phyloP scores from a whole-genome alignment of 1,139 yeast genomes.

The Geotrichum europaeum region DNA sequence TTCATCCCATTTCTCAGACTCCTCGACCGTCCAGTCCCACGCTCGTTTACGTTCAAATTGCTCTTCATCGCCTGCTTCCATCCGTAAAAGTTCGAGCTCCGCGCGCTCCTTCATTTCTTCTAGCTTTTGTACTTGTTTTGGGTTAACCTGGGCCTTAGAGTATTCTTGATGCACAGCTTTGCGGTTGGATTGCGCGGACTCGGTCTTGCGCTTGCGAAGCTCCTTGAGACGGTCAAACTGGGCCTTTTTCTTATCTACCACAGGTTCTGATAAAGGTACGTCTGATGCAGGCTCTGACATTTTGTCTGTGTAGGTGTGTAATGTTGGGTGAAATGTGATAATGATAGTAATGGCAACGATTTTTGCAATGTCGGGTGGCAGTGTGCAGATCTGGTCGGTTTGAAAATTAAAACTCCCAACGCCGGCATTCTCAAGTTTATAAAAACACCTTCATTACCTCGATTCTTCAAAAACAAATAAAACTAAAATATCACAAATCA shows the following conservation, averaged over 20 bases:
- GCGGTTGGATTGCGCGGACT: slow-evolving; percentile 37
- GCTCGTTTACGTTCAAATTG: slow-evolving; percentile 43
- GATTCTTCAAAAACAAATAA: neutral
- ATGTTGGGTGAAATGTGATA: neutral
- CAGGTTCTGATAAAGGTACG: neutral
- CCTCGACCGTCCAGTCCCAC: slow-evolving; percentile 61
- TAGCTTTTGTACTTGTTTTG: slow-evolving; percentile 30
- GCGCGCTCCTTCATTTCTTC: slow-evolving; percentile 36
- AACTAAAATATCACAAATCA: neutral
- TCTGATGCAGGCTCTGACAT: neutral
- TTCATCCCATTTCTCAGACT: slow-evolving; percentile 61
- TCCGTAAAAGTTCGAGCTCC: slow-evolving; percentile 38
- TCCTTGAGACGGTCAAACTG: slow-evolving; percentile 12
- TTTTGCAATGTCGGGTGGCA: neutral
- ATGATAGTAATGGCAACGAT: neutral
- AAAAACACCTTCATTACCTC: neutral
- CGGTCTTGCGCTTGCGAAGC: slow-evolving; percentile 20
- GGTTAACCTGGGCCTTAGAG: slow-evolving; percentile 34
- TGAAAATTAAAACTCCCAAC: neutral
- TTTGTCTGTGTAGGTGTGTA: neutral
- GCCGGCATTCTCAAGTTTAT: neutral
- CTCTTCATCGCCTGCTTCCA: slow-evolving; percentile 34
- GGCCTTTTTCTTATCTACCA: slow-evolving; percentile 6
- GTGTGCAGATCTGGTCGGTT: neutral
- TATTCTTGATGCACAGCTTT: slow-evolving; percentile 41